Base-by-base conservation (phyloP, 2,329 filamentous ascomycete genomes). In the Neurospora sp. region DNA sequence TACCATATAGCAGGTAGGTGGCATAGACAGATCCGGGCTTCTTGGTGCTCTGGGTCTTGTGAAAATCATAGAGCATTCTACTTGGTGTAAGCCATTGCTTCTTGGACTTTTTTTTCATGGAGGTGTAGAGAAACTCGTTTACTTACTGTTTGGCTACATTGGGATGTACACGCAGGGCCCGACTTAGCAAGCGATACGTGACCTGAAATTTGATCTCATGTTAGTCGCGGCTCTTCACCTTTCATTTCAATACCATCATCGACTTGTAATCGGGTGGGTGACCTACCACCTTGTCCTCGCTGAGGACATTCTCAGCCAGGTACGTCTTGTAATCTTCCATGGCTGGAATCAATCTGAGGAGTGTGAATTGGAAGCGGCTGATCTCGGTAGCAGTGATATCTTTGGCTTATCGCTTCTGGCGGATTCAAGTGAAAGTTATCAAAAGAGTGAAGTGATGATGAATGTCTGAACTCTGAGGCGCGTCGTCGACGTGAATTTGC, bases 51-150 rank as follows among this genome's bases (percentile, higher is more conserved):
- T 97, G 91, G 70, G 85, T 87, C 72, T 86, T 84, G 79, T 97
- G 88, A 74, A 97, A 98, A 39, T 97, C 92, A 80, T 88, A 96
- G 17, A 94, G 88, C 87, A 96, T 96, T 79, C 91, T 97, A 68
- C 19, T 33, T 43, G 40, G 2, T 23, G 68, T 77, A 11, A 73
- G 70, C 33, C 37, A 0, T 36, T 33, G 52, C 46, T 2, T 62
- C 15, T 10, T 15, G n/a, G 10, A 6, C 19, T 8, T 46, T 15
- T 33, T 23, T 43, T 12, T 40, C 8, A 15, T 28, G 33, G 8
- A 1, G 23, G 5, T 1, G 57, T 19, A 28, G 8, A 19, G 2
- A n/a, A 33, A 6, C 28, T 33, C 28, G 28, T 33, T 33, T 33
- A 52, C 87, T 74, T 82, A 96, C 94, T 94, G 89, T 81, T 99